phyloP scores from a whole-genome alignment of 2,329 filamentous ascomycete species.

The Ceratocystis eucalypticola region DNA sequence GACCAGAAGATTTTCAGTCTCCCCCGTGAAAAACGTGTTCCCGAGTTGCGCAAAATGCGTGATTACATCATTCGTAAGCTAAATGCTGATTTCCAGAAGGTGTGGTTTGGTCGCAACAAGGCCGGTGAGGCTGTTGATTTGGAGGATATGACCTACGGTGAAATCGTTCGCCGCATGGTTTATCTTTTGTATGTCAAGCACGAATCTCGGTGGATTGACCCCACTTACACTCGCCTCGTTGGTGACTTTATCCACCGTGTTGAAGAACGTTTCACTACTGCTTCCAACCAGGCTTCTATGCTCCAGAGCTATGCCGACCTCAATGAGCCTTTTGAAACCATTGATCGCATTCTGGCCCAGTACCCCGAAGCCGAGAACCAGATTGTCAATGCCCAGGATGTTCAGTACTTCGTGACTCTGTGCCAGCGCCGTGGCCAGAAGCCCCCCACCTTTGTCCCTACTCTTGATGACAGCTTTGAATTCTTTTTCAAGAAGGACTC shows the following conservation, averaged over 20 bases:
- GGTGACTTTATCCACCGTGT: constrained; percentile 94
- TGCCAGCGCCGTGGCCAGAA: constrained; percentile 90
- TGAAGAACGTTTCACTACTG: constrained; percentile 85
- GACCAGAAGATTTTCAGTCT: constrained; percentile 95
- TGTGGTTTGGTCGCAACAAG: constrained; percentile 85
- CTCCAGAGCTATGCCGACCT: constrained; percentile 87
- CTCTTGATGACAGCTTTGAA: constrained; percentile 94
- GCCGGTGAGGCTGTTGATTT: constrained; percentile 70
- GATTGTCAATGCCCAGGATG: constrained; percentile 95
- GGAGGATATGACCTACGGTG: constrained; percentile 90
- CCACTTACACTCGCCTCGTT: constrained; percentile 66
- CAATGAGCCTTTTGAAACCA: constrained; percentile 61
- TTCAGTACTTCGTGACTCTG: constrained; percentile 88
- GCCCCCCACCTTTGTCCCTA: constrained; percentile 88
- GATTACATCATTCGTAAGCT: constrained; percentile 90
- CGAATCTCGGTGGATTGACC: constrained; percentile 82
- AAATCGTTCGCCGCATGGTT: constrained; percentile 75
- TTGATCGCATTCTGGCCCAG: constrained; percentile 64
- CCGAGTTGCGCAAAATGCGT: constrained; percentile 76
- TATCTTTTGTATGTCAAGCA: constrained; percentile 87
- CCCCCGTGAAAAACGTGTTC: constrained; percentile 83
- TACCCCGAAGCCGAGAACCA: constrained; percentile 82
- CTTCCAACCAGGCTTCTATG: constrained; percentile 57
- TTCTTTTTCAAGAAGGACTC: constrained; percentile 99
- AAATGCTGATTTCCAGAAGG: constrained; percentile 92